Percentiles rank a stretch among this genome's conserved stretches.
Conservation (phyloP, 2,329 filamentous ascomycete genomes). For the Epichloe uncinata region DNA sequence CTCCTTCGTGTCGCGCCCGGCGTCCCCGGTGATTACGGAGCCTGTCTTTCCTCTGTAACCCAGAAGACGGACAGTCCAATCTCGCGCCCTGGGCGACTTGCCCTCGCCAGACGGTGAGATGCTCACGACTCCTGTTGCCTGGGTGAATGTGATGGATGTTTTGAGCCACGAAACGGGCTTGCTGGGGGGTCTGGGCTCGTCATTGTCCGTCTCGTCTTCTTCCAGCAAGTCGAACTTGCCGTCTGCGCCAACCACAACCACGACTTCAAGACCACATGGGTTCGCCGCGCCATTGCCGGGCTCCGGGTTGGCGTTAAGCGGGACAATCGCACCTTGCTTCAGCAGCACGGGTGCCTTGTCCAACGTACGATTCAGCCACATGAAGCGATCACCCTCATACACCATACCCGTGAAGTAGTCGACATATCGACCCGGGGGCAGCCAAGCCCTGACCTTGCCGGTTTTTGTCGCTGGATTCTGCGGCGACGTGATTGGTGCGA, state of each 20-base stretch:
- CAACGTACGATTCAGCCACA: constrained; percentile 37
- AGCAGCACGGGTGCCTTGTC: constrained; percentile 39
- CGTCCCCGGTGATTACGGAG: background rate
- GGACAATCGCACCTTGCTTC: constrained; percentile 42
- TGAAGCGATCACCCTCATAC: constrained; percentile 41
- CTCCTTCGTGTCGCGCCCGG: background rate
- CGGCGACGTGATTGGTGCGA: constrained; percentile 41
- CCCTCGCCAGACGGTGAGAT: constrained; percentile 1
- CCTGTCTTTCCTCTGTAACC: background rate
- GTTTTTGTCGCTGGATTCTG: constrained; percentile 31
- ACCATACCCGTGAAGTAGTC: constrained; percentile 45
- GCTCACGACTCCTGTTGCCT: constrained; percentile 4
- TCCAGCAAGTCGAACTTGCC: constrained; percentile 23
- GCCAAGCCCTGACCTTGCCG: constrained; percentile 38
- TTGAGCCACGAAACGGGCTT: constrained; percentile 3
- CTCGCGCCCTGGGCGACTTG: background rate
- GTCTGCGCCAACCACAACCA: constrained; percentile 33
- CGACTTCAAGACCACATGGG: constrained; percentile 33
- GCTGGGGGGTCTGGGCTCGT: background rate
- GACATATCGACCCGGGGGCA: constrained; percentile 40
- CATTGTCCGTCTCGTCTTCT: constrained; percentile 6
- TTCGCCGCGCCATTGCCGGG: constrained; percentile 34
- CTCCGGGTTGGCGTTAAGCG: constrained; percentile 31
- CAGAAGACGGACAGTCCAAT: constrained; percentile 7
- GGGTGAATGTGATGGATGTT: constrained; percentile 6